Evolutionary conservation across 305 asterid genomes (phyloP), one percentile per base, ranked within the genome.

Genomic region (Rubia tinctorum): DNA sequence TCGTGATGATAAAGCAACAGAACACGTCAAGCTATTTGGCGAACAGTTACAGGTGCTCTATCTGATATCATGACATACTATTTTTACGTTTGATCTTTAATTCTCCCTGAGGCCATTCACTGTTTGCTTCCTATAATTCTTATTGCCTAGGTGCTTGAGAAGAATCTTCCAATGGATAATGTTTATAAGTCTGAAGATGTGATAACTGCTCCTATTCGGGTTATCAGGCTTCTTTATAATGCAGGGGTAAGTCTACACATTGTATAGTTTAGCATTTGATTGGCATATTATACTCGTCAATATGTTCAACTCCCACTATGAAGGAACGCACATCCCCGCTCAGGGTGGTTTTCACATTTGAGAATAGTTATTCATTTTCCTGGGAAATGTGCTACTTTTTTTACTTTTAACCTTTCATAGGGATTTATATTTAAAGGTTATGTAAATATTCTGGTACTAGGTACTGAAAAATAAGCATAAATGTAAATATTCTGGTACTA

Each of bases 171-270:
- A 30, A 74, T 95, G 96, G 97, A 90, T 61, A 73, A 88, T 78
- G 76, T 77, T 72, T 92, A 89, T 71, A 95, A 95, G 86, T 95
- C 97, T 2, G 86, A 87, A 81, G 82, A 81, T 77, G 98, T 95
- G 75, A 80, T 79, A 76, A 90, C 96, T 63, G 99, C 99, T 70
- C 99, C 99, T 63, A 95, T 95, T 81, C 91, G 99, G 75, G 98
- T 95, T 14, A 88, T 95, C 75, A 93, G 73, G 76, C 97, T 95
- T 74, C 85, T 92, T 74, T 95, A 88, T 75, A 95, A 95, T 81
- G 81, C 98, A 55, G 99, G 98, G 81, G 99, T 95, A 80, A 86
- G 91, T 80, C 56, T 81, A 53, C 40, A 25, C 15, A 27, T 58
- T 70, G 25, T 72, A 43, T 42, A 13, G 61, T 27, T 68, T 67